Evolutionary conservation across 1,284 basidiomycete species (phyloP).

Genomic region (Cystobasidium pallidum): DNA sequence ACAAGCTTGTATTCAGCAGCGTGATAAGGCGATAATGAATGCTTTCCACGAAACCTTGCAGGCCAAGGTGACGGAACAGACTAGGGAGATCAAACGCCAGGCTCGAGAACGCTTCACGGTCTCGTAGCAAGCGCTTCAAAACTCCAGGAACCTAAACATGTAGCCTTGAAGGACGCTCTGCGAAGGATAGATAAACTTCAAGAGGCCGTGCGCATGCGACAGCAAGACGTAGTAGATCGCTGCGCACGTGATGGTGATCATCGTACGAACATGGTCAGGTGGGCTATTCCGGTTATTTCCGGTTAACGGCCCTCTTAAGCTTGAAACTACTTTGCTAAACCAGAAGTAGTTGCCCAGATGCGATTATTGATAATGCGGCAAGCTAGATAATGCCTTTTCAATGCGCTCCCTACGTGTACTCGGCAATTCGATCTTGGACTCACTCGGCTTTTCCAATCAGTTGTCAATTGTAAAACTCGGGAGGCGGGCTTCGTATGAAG

Average conservation of each 20-base stretch:
- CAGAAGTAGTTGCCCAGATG: background rate
- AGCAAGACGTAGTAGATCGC: slow-evolving; percentile 18
- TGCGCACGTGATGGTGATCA: slow-evolving; percentile 21
- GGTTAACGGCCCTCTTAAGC: slow-evolving; percentile 6
- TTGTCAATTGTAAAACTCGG: too few species aligned
- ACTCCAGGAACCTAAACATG: slow-evolving; percentile 15
- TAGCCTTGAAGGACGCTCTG: slow-evolving; percentile 24
- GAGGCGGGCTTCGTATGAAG: too few species aligned
- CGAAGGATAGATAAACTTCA: slow-evolving; percentile 17
- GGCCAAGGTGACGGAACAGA: slow-evolving; percentile 21
- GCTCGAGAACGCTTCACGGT: slow-evolving; percentile 13
- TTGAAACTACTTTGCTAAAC: slow-evolving; percentile 16
- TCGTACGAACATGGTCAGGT: slow-evolving; percentile 19
- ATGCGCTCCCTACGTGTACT: too few species aligned
- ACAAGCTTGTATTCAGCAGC: slow-evolving; percentile 20
- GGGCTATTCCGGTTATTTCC: slow-evolving; percentile 3
- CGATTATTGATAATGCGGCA: too few species aligned
- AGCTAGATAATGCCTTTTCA: too few species aligned
- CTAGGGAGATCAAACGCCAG: slow-evolving; percentile 19
- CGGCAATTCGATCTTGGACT: too few species aligned
- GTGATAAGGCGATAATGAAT: slow-evolving; percentile 14
- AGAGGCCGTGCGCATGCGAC: slow-evolving; percentile 10
- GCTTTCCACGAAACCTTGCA: slow-evolving; percentile 6
- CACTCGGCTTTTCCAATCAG: too few species aligned
- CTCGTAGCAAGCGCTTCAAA: slow-evolving; percentile 22